Evolutionary conservation across 495 filamentous ascomycete genomes (phyloP).

Genomic region (Aspergillus nidulans): DNA sequence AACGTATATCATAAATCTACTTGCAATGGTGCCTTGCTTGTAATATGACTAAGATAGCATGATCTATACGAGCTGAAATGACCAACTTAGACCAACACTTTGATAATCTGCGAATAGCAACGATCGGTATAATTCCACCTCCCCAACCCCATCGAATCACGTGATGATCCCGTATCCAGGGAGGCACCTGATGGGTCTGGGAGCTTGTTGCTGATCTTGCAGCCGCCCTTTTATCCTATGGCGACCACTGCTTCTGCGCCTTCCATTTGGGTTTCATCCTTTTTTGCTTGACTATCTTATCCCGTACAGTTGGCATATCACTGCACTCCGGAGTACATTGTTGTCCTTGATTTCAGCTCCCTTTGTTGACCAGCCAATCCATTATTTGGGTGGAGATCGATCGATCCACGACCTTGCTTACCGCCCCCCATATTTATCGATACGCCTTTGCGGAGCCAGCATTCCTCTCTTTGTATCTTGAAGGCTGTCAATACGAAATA

Average conservation of each 20-base stretch:
- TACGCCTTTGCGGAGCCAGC: neutral
- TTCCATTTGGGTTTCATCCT: neutral
- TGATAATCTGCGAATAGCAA: too few species aligned
- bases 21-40: neutral
- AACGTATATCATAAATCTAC: constrained; percentile 5
- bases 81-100: neutral
- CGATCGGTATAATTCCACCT: too few species aligned
- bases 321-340: neutral
- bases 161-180: neutral
- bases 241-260: neutral
- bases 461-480: neutral
- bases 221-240: neutral
- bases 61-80: neutral
- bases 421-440: neutral
- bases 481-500: neutral
- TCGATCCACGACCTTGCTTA: constrained; percentile 15
- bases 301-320: neutral
- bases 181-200: neutral
- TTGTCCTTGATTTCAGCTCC: neutral
- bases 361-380: constrained; percentile 9
- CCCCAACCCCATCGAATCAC: neutral
- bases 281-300: neutral
- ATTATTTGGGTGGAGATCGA: constrained; percentile 16
- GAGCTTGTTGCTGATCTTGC: constrained; percentile 3
- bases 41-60: neutral